These are phyloP conservation scores for Curvularia spicifera DNA, from an alignment of 2,329 filamentous ascomycete species.

Conservation along the genomic window DNA sequence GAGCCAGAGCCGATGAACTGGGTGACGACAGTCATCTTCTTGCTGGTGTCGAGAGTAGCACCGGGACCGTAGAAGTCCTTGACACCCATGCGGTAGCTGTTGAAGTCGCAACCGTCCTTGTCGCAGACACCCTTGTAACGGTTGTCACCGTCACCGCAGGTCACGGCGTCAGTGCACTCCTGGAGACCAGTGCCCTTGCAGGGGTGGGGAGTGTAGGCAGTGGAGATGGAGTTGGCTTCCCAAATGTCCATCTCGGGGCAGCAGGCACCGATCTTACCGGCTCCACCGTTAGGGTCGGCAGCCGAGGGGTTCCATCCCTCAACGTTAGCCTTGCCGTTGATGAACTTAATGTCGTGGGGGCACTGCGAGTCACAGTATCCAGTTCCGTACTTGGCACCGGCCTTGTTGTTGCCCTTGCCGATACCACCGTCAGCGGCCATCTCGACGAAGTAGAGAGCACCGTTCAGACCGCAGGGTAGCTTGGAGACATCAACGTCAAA, in stretches of 20 bases:
- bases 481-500: constrained; percentile 61
- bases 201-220: constrained; percentile 70
- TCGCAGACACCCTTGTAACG: constrained; percentile 70
- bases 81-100: constrained; percentile 68
- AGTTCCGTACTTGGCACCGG: constrained; percentile 64
- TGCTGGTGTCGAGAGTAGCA: constrained; percentile 53
- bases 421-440: constrained; percentile 66
- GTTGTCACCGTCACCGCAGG: constrained; percentile 51
- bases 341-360: constrained; percentile 60
- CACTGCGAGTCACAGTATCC: constrained; percentile 55
- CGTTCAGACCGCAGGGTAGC: constrained; percentile 73
- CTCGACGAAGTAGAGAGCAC: constrained; percentile 59
- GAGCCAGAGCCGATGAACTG: constrained; percentile 57
- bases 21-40: constrained; percentile 58
- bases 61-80: constrained; percentile 67
- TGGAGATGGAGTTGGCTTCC: constrained; percentile 72
- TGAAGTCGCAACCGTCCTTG: constrained; percentile 71
- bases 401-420: constrained; percentile 58
- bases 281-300: constrained; percentile 62
- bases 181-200: constrained; percentile 61
- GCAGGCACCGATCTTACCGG: constrained; percentile 65
- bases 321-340: constrained; percentile 62
- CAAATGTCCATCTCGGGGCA: constrained; percentile 74
- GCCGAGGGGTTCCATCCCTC: constrained; percentile 60
- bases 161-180: constrained; percentile 58